Base-by-base conservation (phyloP, 2,329 filamentous ascomycete genomes). In the Helotiales sp. region DNA sequence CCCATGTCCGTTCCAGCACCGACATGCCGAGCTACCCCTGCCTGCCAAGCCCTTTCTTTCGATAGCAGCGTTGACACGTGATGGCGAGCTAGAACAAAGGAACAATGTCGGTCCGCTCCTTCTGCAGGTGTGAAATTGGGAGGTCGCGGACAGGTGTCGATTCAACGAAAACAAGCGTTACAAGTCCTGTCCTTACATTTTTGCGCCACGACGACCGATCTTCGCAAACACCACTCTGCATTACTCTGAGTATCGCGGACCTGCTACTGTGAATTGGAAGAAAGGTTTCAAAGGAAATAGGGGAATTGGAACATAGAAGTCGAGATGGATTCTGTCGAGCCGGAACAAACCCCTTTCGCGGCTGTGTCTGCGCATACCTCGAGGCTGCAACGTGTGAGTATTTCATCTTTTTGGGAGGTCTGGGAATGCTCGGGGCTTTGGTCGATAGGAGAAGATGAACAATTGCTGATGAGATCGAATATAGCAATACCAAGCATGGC, bases 401-500 rank as follows among this genome's bases (percentile, higher is more conserved):
- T 38, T 52, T 30, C 27, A 40, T 6, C 29, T 10, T 38, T 47
- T 15, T 31, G 13, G n/a, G 29, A 25, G 44, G 15, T 44, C n/a
- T 22, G 4, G 17, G 13, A n/a, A 19, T 31, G 2, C 25, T 34
- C 31, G 9, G 31, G 31, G 31, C n/a, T n/a, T n/a, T n/a, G 10
- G 9, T 36, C 30, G 31, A 34, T 8, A 36, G 22, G 34, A 5
- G 52, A 27, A 48, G 27, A 30, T 34, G 46, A 42, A 54, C 53
- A 22, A 44, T 50, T 9, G 53, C 65, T 69, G 52, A 68, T 60
- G 31, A 25, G 33, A 52, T 17, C 46, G 22, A 29, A 29, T 52
- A 54, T 75, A 97, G 92, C 84, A 92, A 80, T 98, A 96, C 74
- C 95, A 99, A 86, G 82, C 90, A 56, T 90, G 95, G 63, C 87